Evolutionary conservation across 192 early-diverging fungal species (phyloP).

Genomic region (Coemansia sp.): DNA sequence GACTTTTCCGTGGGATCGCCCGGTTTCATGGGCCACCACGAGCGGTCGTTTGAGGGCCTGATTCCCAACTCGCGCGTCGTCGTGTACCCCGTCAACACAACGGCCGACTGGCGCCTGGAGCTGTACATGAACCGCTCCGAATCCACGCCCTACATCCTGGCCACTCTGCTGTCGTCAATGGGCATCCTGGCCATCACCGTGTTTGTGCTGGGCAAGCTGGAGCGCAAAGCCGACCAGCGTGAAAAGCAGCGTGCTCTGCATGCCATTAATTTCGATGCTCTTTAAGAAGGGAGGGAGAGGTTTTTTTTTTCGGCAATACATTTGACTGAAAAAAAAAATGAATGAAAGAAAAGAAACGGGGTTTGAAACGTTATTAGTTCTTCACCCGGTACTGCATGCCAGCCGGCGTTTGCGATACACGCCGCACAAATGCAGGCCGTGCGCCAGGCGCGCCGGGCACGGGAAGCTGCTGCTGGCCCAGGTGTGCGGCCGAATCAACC

Average conservation of each 20-base stretch:
- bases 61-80: constrained; percentile 93
- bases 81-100: constrained; percentile 64
- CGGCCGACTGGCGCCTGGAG: constrained; percentile 74
- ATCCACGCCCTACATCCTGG: constrained; percentile 80
- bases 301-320: not conserved
- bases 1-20: constrained; percentile 79
- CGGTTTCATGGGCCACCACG: constrained; percentile 15
- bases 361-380: constrained; percentile 5
- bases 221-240: constrained; percentile 73
- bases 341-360: not conserved
- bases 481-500: not conserved
- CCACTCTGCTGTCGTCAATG: constrained; percentile 69
- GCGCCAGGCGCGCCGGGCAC: not conserved
- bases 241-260: constrained; percentile 79
- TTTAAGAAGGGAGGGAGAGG: constrained; percentile 42
- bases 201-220: constrained; percentile 67
- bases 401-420: constrained; percentile 7
- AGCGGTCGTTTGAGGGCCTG: constrained; percentile 68
- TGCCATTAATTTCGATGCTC: constrained; percentile 91
- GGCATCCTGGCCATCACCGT: constrained; percentile 72
- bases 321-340: not conserved
- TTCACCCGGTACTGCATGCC: constrained; percentile 18
- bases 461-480: not conserved
- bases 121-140: constrained; percentile 87
- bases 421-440: constrained; percentile 9